Base-by-base conservation (phyloP, 1,139 yeast genomes). In the Kurtzmaniella quercitrusa region DNA sequence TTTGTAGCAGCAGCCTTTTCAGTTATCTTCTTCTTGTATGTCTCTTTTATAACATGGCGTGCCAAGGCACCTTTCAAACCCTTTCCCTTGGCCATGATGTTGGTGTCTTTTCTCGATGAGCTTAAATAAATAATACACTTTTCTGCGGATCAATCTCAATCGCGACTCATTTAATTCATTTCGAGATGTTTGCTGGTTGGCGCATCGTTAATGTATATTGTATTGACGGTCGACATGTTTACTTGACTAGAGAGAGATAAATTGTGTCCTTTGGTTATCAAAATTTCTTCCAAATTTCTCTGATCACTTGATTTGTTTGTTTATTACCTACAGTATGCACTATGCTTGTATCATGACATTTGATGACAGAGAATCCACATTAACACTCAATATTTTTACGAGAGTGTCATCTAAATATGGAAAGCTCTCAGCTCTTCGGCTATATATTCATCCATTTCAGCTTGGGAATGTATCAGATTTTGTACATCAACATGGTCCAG, bases 41-140 rank as follows among this genome's bases (percentile, higher is more conserved):
- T 50, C 39, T 63, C 70, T 8, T 45, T 42, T 1, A 50, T 39
- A 12, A 47, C 50, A 41, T 68, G 73, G 20, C 71, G 59, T 5
- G 64, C 65, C 26, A 78, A 59, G 0, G 82, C 74, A 3, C 76
- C 75, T 45, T 67, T 70, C 38, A 78, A 60, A 6, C 82, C 80
- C 47, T 76, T 77, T 3, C 65, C 60, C 11, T 51, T 53, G 3
- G 50, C 42, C 46, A 61, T 63, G 8, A n/a, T n/a, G n/a, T n/a
- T n/a, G n/a, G n/a, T n/a, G 68, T 71, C 36, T 62, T 60, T 6
- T 59, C 12, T 8, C 15, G 30, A 21, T 28, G 38, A 15, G 20
- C 11, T 36, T 30, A 36, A 28, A 23, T 36, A 16, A 7, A 20
- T 20, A 11, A n/a, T 8, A n/a, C 22, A 16, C 8, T 16, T 26